phyloP scores from a whole-genome alignment of 768 basidiomycete genomes.

The Phlebiopsis flavidoalba region DNA sequence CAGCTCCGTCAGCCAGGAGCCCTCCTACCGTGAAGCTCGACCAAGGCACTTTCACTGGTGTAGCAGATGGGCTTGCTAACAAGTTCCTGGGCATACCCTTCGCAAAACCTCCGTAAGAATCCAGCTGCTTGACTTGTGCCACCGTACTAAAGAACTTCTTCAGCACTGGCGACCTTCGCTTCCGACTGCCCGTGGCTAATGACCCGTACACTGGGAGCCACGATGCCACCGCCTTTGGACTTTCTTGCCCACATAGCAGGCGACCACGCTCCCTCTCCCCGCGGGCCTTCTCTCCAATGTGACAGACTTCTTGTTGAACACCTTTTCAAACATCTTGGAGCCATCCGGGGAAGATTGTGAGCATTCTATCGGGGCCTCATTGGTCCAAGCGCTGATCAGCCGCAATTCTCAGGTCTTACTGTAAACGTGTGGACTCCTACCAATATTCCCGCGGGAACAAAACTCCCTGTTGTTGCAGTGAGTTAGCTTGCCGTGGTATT shows the following conservation, averaged over 20 bases:
- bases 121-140: neutral
- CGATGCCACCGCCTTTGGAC: constrained; percentile 32
- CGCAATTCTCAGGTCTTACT: constrained; percentile 35
- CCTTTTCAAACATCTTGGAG: neutral
- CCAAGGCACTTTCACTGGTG: constrained; percentile 41
- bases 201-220: constrained; percentile 27
- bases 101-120: constrained; percentile 47
- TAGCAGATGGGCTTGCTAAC: constrained; percentile 24
- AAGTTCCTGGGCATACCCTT: constrained; percentile 53
- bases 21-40: constrained; percentile 36
- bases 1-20: neutral
- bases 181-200: constrained; percentile 20
- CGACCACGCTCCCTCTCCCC: neutral
- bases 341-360: constrained; percentile 44
- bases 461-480: constrained; percentile 51
- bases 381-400: neutral
- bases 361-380: constrained; percentile 8
- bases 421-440: constrained; percentile 35
- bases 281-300: neutral
- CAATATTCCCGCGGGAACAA: constrained; percentile 37
- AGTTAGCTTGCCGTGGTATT: constrained; percentile 15
- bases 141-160: neutral
- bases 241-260: constrained; percentile 39
- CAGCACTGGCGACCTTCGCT: constrained; percentile 19
- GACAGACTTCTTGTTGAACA: neutral